Evolutionary conservation across 805 yeast genomes (phyloP).

Genomic region (Pichia scutulata): DNA sequence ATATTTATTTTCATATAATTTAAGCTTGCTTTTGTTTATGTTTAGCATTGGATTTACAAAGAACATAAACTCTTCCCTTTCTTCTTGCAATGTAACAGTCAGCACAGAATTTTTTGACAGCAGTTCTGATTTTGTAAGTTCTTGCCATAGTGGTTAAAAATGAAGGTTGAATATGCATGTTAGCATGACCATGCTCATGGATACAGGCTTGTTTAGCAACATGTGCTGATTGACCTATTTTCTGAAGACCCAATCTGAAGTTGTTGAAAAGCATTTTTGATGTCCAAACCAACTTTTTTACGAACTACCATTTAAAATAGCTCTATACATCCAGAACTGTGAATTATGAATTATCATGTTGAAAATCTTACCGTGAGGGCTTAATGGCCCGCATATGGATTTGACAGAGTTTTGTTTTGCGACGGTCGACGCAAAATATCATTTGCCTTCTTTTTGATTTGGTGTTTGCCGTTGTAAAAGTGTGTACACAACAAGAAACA

Average conservation of each 20-base stretch:
- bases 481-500: background rate
- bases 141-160: constrained; percentile 31
- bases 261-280: constrained; percentile 19
- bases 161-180: constrained; percentile 7
- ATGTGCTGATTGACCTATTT: constrained; percentile 10
- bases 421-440: background rate
- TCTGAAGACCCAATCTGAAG: constrained; percentile 22
- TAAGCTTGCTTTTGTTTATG: constrained; percentile 91
- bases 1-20: background rate
- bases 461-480: background rate
- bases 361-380: background rate
- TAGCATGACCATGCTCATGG: constrained; percentile 6
- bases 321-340: too few species aligned
- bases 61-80: constrained; percentile 89
- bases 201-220: constrained; percentile 6
- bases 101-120: constrained; percentile 88
- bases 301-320: too few species aligned
- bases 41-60: constrained; percentile 86
- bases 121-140: constrained; percentile 84
- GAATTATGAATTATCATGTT: too few species aligned
- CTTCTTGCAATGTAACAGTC: constrained; percentile 91
- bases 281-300: background rate
- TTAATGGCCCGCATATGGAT: background rate
- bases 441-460: background rate
- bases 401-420: background rate